Evolutionary conservation across 345 rosid genomes (phyloP).

Genomic region (Eucalyptus regnans): DNA sequence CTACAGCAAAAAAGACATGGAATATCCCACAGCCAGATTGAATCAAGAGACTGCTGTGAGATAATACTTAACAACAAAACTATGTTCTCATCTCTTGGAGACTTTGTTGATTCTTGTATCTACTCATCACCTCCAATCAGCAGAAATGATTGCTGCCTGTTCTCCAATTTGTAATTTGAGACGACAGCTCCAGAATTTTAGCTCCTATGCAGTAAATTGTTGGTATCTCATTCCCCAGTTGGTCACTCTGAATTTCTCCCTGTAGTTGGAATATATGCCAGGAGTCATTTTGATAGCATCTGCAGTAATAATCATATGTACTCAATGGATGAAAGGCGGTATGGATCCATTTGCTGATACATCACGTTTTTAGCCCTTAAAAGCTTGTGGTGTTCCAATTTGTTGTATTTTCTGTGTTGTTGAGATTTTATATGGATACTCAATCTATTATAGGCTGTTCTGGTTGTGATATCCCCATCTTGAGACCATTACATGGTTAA

Average conservation of each 20-base stretch:
- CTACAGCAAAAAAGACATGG: constrained; percentile 71
- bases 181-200: no score
- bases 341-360: no score
- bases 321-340: no score
- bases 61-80: constrained; percentile 72
- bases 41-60: constrained; percentile 77
- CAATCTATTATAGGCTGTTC: background rate
- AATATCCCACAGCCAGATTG: constrained; percentile 71
- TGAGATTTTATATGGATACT: no score
- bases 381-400: no score
- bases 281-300: background rate
- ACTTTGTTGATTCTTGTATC: no score
- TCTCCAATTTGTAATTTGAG: no score
- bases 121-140: background rate
- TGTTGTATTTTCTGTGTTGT: no score
- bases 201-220: background rate
- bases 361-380: no score
- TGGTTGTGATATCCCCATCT: background rate
- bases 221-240: background rate
- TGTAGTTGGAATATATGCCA: background rate
- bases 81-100: background rate
- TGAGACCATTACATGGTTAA: background rate
- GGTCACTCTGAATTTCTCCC: background rate
- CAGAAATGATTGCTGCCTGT: background rate
- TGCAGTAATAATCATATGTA: background rate